phyloP scores from a whole-genome alignment of 2,329 filamentous ascomycete genomes.

The Pseudopyrenochaeta lycopersici region DNA sequence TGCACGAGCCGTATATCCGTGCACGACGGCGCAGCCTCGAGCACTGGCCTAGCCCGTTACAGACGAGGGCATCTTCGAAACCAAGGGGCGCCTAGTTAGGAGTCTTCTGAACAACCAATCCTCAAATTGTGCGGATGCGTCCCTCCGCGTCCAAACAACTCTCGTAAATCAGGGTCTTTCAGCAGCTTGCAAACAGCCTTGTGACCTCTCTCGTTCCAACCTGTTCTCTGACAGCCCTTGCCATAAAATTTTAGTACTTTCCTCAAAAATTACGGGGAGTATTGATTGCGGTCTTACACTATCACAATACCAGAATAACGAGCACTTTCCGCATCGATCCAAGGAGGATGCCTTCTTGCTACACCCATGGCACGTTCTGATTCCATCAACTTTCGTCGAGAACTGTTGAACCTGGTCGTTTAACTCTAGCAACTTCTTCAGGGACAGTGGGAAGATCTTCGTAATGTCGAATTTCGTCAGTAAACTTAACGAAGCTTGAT shows the following conservation, averaged over 20 bases:
- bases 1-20: too few relatives aligned
- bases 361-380: conserved; percentile 28
- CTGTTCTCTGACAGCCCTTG: conserved; percentile 23
- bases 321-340: conserved; percentile 27
- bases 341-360: conserved; percentile 19
- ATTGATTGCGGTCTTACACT: conserved; percentile 18
- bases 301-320: conserved; percentile 30
- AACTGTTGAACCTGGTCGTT: conserved; percentile 23
- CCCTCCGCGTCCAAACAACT: too few relatives aligned
- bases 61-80: too few relatives aligned
- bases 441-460: conserved; percentile 28
- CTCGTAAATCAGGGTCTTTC: conserved; percentile 22
- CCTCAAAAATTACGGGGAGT: conserved; percentile 7
- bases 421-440: conserved; percentile 21
- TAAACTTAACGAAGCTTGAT: conserved; percentile 7
- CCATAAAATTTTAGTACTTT: conserved; percentile 15
- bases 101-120: too few relatives aligned
- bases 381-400: conserved; percentile 19
- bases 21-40: too few relatives aligned
- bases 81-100: too few relatives aligned
- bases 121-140: too few relatives aligned
- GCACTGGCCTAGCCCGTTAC: too few relatives aligned
- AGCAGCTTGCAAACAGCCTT: conserved; percentile 25
- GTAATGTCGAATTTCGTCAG: conserved; percentile 3
- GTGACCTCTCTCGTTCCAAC: conserved; percentile 23